Base-by-base conservation (phyloP, 2,329 filamentous ascomycete genomes). In the Pleoardoris graminearum region DNA sequence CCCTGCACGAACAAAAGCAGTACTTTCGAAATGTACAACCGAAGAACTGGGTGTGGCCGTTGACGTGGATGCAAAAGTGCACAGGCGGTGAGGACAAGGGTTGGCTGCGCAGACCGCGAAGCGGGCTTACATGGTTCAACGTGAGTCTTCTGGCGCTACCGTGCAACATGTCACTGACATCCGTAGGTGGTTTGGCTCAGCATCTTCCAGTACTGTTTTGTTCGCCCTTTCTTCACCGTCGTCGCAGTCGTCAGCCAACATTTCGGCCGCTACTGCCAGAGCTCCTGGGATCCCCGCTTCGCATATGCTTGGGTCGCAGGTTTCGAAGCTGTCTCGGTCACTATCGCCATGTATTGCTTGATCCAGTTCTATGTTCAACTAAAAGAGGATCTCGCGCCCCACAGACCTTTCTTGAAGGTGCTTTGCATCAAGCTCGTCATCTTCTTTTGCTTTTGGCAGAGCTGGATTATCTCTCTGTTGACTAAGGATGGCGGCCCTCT, bases 51-150 rank as follows among this genome's bases (percentile, higher is more conserved):
- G 82, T 93, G 11, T 84, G 81, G 82, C 89, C 90, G 0, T 60
- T 93, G 17, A 85, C 76, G 58, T 89, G 87, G 82, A 78, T 89
- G 54, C 83, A 85, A 59, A 85, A 82, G 64, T 89, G 85, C 68
- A 88, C 85, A 50, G 86, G 89, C 32, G 87, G 88, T 29, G 73
- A 88, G 54, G 77, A 82, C 48, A 75, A 70, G 54, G 89, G 90
- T 0, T 79, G 81, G 22, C 87, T 89, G 80, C 82, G 89, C 60
- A 87, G 82, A n/a, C 90, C 91, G 0, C 79, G 82, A 60, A 94
- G 88, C 72, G 90, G 91, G 1, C 76, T 95, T 70, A 95, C 90
- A 1, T 94, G 90, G 90, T 95, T 95, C 76, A 96, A 96, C 70
- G 83, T 85, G 67, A 42, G 74, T 41, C 6, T 3, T 14, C 11